These are phyloP conservation scores for Ascochyta fabae DNA, from an alignment of 2,329 filamentous ascomycete genomes.

Conservation along the genomic window DNA sequence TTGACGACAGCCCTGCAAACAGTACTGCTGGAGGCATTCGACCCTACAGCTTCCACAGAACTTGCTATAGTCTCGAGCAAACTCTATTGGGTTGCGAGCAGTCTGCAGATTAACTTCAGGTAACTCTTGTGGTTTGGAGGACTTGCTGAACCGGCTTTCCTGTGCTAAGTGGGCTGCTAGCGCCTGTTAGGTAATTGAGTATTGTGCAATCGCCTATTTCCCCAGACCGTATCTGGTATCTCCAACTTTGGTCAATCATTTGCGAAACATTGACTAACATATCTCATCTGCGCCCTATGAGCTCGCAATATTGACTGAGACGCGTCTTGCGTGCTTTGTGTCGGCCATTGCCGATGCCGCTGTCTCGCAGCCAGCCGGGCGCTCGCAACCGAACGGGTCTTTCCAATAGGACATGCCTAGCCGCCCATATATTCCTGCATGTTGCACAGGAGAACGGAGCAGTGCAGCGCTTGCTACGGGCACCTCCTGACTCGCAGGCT, in stretches of 20 bases:
- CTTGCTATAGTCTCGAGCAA: too few relatives aligned
- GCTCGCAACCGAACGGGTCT: neutral
- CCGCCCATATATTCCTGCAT: neutral
- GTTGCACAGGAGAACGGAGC: neutral
- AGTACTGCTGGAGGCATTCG: too few relatives aligned
- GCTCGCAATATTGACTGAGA: neutral
- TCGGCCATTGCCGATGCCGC: slow-evolving; percentile 7
- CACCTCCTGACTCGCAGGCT: slow-evolving; percentile 7
- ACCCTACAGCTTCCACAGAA: too few relatives aligned
- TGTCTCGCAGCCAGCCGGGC: neutral
- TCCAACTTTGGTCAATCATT: neutral
- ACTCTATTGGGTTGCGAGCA: too few relatives aligned
- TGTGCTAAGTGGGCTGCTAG: too few relatives aligned
- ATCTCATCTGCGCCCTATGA: neutral
- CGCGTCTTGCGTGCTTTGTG: neutral
- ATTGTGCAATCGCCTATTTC: slow-evolving; percentile 2
- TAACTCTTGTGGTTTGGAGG: too few relatives aligned
- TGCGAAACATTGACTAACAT: slow-evolving; percentile 7
- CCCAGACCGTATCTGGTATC: neutral
- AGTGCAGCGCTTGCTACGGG: neutral
- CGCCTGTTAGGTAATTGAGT: too few relatives aligned
- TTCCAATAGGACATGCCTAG: neutral
- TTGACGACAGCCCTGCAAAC: too few relatives aligned
- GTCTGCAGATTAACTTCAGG: too few relatives aligned
- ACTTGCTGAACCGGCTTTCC: too few relatives aligned